Conservation (phyloP, 352 stramenopile species). For the Globisporangium rhizosaccharum region DNA sequence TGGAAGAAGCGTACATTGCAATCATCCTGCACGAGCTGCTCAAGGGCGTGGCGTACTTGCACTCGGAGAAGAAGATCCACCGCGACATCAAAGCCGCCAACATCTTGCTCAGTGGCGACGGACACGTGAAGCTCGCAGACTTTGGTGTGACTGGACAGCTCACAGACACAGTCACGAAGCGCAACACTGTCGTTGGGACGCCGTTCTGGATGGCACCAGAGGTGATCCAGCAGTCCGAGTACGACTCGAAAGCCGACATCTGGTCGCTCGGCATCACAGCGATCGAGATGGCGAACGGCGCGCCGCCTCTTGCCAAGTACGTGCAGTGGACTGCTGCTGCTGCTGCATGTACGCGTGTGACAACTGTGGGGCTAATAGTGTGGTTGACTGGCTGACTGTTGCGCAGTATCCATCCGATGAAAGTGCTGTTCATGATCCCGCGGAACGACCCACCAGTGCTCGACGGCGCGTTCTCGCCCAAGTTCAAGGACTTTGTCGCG, state of each 20-base stretch:
- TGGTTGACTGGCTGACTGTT: not conserved
- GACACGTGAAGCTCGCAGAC: slow-evolving; percentile 76
- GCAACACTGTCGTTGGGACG: slow-evolving; percentile 96
- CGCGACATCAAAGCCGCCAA: slow-evolving; percentile 83
- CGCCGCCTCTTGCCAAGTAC: slow-evolving; percentile 90
- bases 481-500: slow-evolving; percentile 87
- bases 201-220: slow-evolving; percentile 98
- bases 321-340: slow-evolving; percentile 1
- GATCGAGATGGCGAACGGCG: slow-evolving; percentile 98
- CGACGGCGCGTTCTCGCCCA: slow-evolving; percentile 62
- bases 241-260: slow-evolving; percentile 97
- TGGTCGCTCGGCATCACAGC: slow-evolving; percentile 98
- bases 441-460: slow-evolving; percentile 89
- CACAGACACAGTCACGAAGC: slow-evolving; percentile 97
- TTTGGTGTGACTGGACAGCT: slow-evolving; percentile 92
- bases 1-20: slow-evolving; percentile 78
- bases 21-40: slow-evolving; percentile 80
- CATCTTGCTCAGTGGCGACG: slow-evolving; percentile 71
- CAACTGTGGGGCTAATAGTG: not conserved
- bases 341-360: too few relatives aligned
- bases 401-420: slow-evolving; percentile 95
- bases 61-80: slow-evolving; percentile 84
- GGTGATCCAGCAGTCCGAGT: slow-evolving; percentile 83
- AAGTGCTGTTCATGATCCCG: slow-evolving; percentile 99
- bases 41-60: slow-evolving; percentile 63